Evolutionary conservation across 2,329 filamentous ascomycete genomes (phyloP).

Genomic region (Trichoderma koningiopsis): DNA sequence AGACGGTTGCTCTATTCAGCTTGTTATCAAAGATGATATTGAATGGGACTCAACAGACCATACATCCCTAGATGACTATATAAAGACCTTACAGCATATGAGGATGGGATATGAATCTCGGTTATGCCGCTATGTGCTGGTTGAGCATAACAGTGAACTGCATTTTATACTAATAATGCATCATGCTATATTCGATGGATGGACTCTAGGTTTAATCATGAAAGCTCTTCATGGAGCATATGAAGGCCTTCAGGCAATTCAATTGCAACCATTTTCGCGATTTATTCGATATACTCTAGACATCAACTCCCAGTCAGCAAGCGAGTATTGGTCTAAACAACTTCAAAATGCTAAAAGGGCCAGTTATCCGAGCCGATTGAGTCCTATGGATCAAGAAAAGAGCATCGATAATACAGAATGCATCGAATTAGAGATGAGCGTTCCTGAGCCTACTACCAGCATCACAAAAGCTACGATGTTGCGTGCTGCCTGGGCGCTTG

Average conservation of each 20-base stretch:
- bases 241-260: neutral
- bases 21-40: neutral
- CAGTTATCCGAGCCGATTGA: neutral
- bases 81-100: neutral
- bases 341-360: slow-evolving; percentile 8
- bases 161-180: slow-evolving; percentile 34
- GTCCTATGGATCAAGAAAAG: neutral
- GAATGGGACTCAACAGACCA: neutral
- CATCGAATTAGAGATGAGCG: neutral
- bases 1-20: neutral
- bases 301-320: neutral
- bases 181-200: slow-evolving; percentile 37
- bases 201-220: slow-evolving; percentile 29
- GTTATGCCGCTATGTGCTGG: neutral
- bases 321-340: slow-evolving; percentile 9
- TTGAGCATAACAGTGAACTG: neutral
- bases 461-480: slow-evolving; percentile 26
- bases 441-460: neutral
- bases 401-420: neutral
- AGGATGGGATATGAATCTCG: slow-evolving; percentile 1
- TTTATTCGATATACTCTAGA: slow-evolving; percentile 11
- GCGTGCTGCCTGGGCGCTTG: slow-evolving; percentile 30
- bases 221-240: slow-evolving; percentile 24
- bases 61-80: neutral
- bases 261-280: neutral